Evolutionary conservation across 345 rosid species (phyloP).

Genomic region (Arabidopsis suecica): DNA sequence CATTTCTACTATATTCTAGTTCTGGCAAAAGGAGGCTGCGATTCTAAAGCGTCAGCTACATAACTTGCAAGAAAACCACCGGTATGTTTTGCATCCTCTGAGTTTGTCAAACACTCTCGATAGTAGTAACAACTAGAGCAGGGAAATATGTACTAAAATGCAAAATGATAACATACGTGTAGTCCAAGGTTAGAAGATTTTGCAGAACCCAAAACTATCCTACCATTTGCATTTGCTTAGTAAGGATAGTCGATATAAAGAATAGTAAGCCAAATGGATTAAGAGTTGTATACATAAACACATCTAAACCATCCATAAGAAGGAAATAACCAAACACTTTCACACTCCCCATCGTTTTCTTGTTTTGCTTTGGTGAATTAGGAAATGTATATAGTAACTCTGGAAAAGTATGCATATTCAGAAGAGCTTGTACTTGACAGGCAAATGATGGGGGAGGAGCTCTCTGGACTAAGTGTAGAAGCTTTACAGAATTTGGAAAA

Average conservation of each 20-base stretch:
- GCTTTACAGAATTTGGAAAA: conserved; percentile 73
- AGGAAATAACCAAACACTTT: conserved; percentile 26
- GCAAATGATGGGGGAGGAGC: conserved; percentile 83
- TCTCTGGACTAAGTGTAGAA: conserved; percentile 64
- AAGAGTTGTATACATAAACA: neutral
- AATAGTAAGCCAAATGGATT: neutral
- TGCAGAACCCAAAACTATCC: conserved; percentile 14
- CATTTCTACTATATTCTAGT: conserved; percentile 52
- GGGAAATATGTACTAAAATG: conserved; percentile 8
- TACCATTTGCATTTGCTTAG: neutral
- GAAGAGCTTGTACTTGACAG: conserved; percentile 47
- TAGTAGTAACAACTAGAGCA: conserved; percentile 15
- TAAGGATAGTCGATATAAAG: neutral
- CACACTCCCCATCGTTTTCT: neutral
- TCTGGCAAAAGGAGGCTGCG: conserved; percentile 85
- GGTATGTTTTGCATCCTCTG: conserved; percentile 51
- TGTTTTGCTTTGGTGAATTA: neutral
- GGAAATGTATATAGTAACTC: conserved; percentile 9
- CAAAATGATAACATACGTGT: conserved; percentile 1
- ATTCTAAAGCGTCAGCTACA: conserved; percentile 73
- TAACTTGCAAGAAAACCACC: conserved; percentile 73
- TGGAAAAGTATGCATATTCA: conserved; percentile 17
- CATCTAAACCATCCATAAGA: conserved; percentile 18
- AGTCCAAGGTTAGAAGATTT: conserved; percentile 17
- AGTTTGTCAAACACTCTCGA: neutral